Base-by-base conservation (phyloP, 352 stramenopile genomes). In the Sclerospora graminicola region DNA sequence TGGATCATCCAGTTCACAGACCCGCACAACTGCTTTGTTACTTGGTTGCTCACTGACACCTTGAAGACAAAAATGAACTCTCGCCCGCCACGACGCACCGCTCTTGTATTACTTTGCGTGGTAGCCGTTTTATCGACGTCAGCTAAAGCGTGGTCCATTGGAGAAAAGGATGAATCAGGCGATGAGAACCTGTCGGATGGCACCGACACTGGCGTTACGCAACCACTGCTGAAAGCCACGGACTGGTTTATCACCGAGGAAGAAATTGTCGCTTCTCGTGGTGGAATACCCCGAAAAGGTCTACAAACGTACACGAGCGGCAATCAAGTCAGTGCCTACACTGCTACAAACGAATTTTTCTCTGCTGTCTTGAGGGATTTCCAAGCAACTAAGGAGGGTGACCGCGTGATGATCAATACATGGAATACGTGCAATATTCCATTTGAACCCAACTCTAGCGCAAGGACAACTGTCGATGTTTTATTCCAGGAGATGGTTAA, bases 291-390 rank as follows among this genome's bases (percentile, higher is more conserved):
- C 26, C 33, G 33, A 9, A 26, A 0, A 13, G 16, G 15, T 2
- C 5, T 39, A 19, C 16, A 15, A 15, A 39, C 33, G 2, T 39
- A 26, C 18, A 39, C 16, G 8, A 27, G 16, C 6, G 33, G 33
- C 1, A 39, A 39, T n/a, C 2, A 13, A 8, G 33, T 39, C 1
- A 39, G 2, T 9, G 15, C 33, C 1, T 39, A 27, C 13, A 39
- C 33, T n/a, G 33, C 26, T 8, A 26, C 33, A 23, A 39, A 39
- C 16, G 33, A 39, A n/a, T 39, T 39, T 39, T 39, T 39, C 13
- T 15, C 23, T n/a, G 23, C 33, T 1, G 7, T 39, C 33, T 39
- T 27, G 10, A 10, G 26, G 16, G 33, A 39, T 39, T 19, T 39
- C 9, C 1, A 3, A 7, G 1, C 33, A n/a, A 39, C 33, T 0